Conservation (phyloP, 2,329 filamentous ascomycete species). For the Fusarium guadeloupense region DNA sequence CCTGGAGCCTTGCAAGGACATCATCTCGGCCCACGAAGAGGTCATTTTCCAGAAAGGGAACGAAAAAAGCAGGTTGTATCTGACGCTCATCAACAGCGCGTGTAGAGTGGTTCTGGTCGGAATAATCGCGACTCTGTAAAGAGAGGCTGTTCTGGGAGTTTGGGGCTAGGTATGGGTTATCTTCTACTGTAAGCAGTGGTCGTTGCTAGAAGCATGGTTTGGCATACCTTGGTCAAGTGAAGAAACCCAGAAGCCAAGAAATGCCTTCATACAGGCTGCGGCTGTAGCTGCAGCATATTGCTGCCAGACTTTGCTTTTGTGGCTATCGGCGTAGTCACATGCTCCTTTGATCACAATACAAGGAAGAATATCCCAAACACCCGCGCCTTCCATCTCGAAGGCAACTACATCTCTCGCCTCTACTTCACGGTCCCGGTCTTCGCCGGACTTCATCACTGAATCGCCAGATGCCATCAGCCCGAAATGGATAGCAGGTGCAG, state of each 20-base stretch:
- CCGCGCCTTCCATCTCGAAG: conserved; percentile 25
- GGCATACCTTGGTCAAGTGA: background rate
- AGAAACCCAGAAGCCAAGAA: background rate
- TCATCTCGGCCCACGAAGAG: background rate
- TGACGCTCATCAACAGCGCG: too few species aligned
- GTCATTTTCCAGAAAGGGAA: background rate
- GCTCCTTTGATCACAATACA: conserved; percentile 16
- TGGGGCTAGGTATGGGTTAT: too few species aligned
- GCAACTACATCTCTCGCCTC: background rate
- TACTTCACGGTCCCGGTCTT: background rate
- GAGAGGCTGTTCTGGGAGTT: too few species aligned
- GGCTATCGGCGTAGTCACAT: conserved; percentile 19
- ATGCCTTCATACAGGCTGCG: background rate
- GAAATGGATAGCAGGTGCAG: background rate
- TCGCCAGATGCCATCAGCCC: conserved; percentile 2
- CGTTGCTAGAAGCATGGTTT: too few species aligned
- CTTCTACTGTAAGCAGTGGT: too few species aligned
- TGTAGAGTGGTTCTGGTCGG: too few species aligned
- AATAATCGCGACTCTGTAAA: too few species aligned
- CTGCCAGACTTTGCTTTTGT: conserved; percentile 8
- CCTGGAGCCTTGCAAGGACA: background rate
- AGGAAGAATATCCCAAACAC: conserved; percentile 8
- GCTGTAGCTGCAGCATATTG: conserved; percentile 6
- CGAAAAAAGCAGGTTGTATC: too few species aligned
- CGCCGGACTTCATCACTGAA: conserved; percentile 2